These are phyloP conservation scores for Pseudogymnoascus sp. DNA, from an alignment of 2,329 filamentous ascomycete species.

Conservation along the genomic window DNA sequence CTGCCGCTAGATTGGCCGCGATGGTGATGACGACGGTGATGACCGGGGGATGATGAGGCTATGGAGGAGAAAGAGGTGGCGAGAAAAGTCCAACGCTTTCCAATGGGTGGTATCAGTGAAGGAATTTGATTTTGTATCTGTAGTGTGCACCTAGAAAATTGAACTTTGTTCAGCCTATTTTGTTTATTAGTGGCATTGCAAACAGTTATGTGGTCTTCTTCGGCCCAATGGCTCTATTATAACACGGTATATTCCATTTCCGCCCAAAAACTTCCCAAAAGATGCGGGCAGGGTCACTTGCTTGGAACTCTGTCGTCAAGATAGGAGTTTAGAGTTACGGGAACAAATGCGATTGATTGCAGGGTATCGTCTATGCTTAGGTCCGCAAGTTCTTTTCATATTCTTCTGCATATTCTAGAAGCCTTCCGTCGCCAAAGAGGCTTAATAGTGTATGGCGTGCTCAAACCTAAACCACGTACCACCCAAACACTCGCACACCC, in stretches of 20 bases:
- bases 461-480: not conserved
- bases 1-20: slow-evolving; percentile 5
- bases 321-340: not conserved
- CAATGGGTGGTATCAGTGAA: not conserved
- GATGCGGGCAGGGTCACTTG: not conserved
- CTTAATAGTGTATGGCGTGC: not conserved
- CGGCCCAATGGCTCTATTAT: not conserved
- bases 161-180: not conserved
- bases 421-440: not conserved
- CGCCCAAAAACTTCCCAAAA: not conserved
- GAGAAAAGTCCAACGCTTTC: not conserved
- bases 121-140: not conserved
- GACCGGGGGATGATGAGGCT: not conserved
- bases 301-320: not conserved
- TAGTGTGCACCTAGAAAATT: not conserved
- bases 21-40: not conserved
- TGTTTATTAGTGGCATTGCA: not conserved
- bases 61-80: not conserved
- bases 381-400: not conserved
- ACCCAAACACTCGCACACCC: not conserved
- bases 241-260: not conserved
- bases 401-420: not conserved
- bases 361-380: not conserved
- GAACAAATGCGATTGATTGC: not conserved
- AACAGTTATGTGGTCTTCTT: not conserved